Conservation (phyloP, 306 rosid genomes). For the Urtica urens region DNA sequence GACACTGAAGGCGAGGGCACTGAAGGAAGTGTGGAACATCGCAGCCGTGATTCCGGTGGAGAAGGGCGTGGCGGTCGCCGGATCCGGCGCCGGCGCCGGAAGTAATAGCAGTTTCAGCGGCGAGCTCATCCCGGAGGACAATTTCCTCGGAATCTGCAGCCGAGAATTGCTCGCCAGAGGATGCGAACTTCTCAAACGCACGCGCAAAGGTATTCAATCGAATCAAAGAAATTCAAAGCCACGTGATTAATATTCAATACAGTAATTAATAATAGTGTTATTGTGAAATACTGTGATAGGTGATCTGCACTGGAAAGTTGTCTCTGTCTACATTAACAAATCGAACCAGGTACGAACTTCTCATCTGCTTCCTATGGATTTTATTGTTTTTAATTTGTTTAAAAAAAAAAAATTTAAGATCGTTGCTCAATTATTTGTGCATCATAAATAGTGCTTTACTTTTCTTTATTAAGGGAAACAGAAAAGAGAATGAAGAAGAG, state of each 20-base stretch:
- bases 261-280: not conserved
- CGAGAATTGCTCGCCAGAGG: slow-evolving; percentile 71
- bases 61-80: slow-evolving; percentile 32
- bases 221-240: not conserved
- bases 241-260: not conserved
- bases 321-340: slow-evolving; percentile 71
- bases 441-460: slow-evolving; percentile 25
- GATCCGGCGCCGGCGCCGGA: slow-evolving; percentile 29
- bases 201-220: slow-evolving; percentile 51
- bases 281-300: slow-evolving; percentile 36
- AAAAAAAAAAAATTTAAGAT: too few species aligned
- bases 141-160: slow-evolving; percentile 60
- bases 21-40: slow-evolving; percentile 87
- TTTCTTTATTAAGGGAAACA: not conserved
- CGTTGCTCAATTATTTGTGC: slow-evolving; percentile 33
- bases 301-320: slow-evolving; percentile 95
- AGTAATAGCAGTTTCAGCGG: slow-evolving; percentile 57
- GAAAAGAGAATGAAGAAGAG: slow-evolving; percentile 20
- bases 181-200: slow-evolving; percentile 80
- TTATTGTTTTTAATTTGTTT: not conserved
- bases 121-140: slow-evolving; percentile 52
- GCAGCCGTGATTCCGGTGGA: slow-evolving; percentile 84
- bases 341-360: slow-evolving; percentile 52
- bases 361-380: too few species aligned
- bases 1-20: slow-evolving; percentile 83